Base-by-base conservation (phyloP, 1,139 yeast genomes). In the Candida buenavistaensis region DNA sequence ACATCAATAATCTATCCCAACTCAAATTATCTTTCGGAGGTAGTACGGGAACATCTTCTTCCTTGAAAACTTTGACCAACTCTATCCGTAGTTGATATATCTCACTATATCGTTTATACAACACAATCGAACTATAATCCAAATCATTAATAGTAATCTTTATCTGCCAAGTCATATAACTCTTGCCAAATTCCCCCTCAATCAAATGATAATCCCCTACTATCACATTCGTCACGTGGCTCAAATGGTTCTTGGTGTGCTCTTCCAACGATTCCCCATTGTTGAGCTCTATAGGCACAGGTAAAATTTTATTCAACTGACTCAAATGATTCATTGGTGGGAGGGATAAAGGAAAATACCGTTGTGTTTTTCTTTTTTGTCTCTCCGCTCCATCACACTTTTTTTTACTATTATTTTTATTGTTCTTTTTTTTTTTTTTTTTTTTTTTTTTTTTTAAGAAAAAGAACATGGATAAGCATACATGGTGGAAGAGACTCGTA, bases 51-150 rank as follows among this genome's bases (percentile, higher is more conserved):
- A 86, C 68, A 31, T 72, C 57, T n/a, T 47, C 42, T 15, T 39
- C 39, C 8, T 26, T 14, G n/a, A 30, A 30, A 19, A 30, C 19
- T 12, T 23, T 21, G 12, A 28, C 21, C n/a, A 87, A 54, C 7
- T 53, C 48, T 1, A 48, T 46, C 21, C 83, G 64, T 22, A 86
- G 64, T 24, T 43, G 41, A 30, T 65, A 82, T 40, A 87, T 72
- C 40, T 86, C 94, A 37, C 77, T 72, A 53, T 82, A 85, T 39
- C 95, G 61, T 51, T 78, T 78, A 47, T 80, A 71, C 10, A 80
- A 47, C 20, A 62, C 55, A 12, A 82, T 68, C 22, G 71, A 67
- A 1, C 80, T 67, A 26, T 77, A 77, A 22, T 55, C 50, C 6
- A 68, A 56, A 34, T 70, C 70, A 29, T 63, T 57, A 6, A 77